These are phyloP conservation scores for Verticillium zaregamsianum DNA, from an alignment of 2,329 filamentous ascomycete species.

Conservation along the genomic window DNA sequence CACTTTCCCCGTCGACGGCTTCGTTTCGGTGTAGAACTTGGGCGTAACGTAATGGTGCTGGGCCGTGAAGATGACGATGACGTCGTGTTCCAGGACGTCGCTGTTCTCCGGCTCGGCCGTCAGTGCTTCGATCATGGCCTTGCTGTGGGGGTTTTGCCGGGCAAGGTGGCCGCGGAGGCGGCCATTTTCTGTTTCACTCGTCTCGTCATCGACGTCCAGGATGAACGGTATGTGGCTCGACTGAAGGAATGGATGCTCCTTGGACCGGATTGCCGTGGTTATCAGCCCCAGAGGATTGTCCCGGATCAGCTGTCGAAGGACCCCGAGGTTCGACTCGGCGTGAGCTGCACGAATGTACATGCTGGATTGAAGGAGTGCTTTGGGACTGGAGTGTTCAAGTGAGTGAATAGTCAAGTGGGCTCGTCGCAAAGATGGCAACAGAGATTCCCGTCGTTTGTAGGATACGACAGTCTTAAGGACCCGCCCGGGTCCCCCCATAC, in stretches of 20 bases:
- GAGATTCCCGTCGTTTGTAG: too few species aligned
- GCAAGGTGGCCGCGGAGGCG: constrained; percentile 59
- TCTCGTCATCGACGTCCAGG: constrained; percentile 43
- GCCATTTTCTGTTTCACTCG: constrained; percentile 34
- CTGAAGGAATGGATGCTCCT: constrained; percentile 43
- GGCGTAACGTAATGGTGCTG: constrained; percentile 64
- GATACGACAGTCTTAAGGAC: too few species aligned
- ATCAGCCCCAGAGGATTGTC: constrained; percentile 59
- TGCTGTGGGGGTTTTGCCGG: constrained; percentile 58
- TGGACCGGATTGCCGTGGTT: constrained; percentile 52
- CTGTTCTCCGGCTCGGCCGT: constrained; percentile 13
- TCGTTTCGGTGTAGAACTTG: constrained; percentile 64
- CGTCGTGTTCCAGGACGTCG: constrained; percentile 42
- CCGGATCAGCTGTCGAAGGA: constrained; percentile 52
- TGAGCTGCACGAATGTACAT: constrained; percentile 58
- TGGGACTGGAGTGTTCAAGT: too few species aligned
- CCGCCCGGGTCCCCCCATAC: too few species aligned
- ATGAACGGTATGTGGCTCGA: constrained; percentile 58
- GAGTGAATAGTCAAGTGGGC: too few species aligned
- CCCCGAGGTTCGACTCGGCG: constrained; percentile 43
- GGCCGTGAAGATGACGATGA: constrained; percentile 59
- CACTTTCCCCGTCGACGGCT: constrained; percentile 60
- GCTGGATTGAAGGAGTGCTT: neutral
- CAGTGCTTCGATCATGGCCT: constrained; percentile 51
- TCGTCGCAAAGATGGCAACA: too few species aligned